These are phyloP conservation scores for Sugiyamaella xylanicola DNA, from an alignment of 1,139 yeast genomes.

Conservation along the genomic window DNA sequence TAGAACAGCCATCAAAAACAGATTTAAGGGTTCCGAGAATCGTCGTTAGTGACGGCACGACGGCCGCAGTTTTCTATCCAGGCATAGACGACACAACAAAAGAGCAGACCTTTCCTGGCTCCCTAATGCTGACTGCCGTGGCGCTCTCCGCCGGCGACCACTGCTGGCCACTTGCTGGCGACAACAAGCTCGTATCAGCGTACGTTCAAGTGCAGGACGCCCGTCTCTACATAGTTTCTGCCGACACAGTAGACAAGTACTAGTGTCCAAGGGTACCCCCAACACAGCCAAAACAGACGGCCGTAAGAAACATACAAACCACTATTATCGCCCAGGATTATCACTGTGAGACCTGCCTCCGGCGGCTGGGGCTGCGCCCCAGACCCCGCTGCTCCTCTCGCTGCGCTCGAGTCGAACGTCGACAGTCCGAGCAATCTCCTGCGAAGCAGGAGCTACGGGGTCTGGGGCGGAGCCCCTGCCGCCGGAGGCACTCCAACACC, in stretches of 20 bases:
- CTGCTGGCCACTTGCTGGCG: constrained; percentile 12
- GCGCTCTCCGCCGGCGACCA: constrained; percentile 12
- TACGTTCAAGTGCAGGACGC: constrained; percentile 12
- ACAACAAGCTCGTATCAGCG: constrained; percentile 6
- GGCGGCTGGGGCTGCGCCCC: background rate
- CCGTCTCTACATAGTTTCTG: constrained; percentile 13
- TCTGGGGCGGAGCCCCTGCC: background rate
- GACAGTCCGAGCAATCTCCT: background rate
- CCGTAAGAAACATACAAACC: too few relatives aligned
- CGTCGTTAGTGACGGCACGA: constrained; percentile 11
- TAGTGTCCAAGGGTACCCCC: too few relatives aligned
- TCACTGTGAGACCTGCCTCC: background rate
- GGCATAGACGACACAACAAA: constrained; percentile 1
- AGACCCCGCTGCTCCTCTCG: background rate
- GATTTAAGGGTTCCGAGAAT: background rate
- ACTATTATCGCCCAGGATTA: too few relatives aligned
- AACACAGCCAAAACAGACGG: too few relatives aligned
- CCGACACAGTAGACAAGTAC: constrained; percentile 5
- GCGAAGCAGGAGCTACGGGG: background rate
- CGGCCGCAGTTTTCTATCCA: constrained; percentile 9
- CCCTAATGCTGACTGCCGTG: constrained; percentile 8
- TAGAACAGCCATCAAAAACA: constrained; percentile 3
- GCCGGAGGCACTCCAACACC: background rate
- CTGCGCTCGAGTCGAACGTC: background rate
- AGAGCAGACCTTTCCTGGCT: background rate